Evolutionary conservation across 1,139 yeast species (phyloP).

Genomic region (Geotrichum carabidarum): DNA sequence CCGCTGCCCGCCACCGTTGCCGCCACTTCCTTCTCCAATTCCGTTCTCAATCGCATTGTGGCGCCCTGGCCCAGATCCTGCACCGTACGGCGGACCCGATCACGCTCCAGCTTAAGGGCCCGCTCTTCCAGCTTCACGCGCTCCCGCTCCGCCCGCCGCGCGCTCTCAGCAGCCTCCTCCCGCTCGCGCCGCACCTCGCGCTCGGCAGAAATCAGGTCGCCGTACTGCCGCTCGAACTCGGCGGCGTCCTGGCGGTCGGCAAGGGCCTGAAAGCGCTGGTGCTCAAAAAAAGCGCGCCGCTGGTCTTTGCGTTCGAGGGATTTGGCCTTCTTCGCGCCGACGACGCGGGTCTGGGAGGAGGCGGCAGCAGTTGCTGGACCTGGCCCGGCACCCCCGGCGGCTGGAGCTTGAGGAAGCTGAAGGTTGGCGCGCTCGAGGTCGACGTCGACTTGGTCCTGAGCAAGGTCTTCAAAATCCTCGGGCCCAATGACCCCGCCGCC

Average conservation of each 20-base stretch:
- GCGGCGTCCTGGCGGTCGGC: constrained; percentile 16
- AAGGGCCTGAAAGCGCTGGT: constrained; percentile 17
- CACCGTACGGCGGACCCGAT: not conserved
- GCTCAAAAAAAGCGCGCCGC: constrained; percentile 16
- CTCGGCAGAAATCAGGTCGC: constrained; percentile 13
- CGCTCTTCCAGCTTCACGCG: constrained; percentile 2
- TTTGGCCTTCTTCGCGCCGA: constrained; percentile 20
- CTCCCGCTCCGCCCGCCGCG: not conserved
- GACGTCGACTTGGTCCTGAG: constrained; percentile 6
- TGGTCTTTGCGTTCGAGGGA: constrained; percentile 17
- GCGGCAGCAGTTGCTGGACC: not conserved
- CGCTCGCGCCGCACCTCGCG: constrained; percentile 11
- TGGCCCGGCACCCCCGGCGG: too few relatives aligned
- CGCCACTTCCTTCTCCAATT: not conserved
- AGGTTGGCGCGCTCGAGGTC: constrained; percentile 14
- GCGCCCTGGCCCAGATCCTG: constrained; percentile 1
- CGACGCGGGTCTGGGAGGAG: not conserved
- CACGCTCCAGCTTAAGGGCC: not conserved
- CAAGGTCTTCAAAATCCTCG: constrained; percentile 18
- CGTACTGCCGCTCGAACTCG: constrained; percentile 18
- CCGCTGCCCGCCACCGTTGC: not conserved
- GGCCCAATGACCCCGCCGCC: constrained; percentile 12
- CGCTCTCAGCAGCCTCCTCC: constrained; percentile 7
- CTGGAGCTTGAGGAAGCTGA: not conserved
- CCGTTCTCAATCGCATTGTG: not conserved